Conservation (phyloP, 139 green algal species). For the Limnomonas spitsbergensis region DNA sequence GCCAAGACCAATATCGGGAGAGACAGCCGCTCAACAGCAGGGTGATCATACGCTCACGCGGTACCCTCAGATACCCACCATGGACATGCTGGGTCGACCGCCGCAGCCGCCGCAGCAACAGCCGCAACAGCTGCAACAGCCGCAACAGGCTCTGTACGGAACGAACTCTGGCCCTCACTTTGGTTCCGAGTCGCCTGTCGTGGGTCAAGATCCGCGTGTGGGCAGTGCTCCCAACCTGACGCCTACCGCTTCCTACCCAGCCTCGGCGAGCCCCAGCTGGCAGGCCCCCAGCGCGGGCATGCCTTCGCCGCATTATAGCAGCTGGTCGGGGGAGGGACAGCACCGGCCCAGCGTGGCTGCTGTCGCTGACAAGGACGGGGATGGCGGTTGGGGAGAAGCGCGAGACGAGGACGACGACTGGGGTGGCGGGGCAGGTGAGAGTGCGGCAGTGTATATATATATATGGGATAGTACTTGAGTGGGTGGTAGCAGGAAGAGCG, state of each 20-base stretch:
- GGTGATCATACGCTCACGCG: too few relatives aligned
- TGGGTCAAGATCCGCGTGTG: not conserved
- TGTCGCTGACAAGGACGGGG: not conserved
- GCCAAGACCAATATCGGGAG: too few relatives aligned
- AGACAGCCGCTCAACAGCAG: too few relatives aligned
- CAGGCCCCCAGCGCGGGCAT: not conserved
- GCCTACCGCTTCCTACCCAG: not conserved
- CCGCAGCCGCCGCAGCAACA: too few relatives aligned
- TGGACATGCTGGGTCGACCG: too few relatives aligned
- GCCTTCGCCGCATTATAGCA: not conserved
- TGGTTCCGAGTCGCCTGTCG: not conserved
- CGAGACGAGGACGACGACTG: not conserved
- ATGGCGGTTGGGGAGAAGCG: not conserved
- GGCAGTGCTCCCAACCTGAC: not conserved
- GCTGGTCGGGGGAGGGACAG: not conserved
- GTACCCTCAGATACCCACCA: too few relatives aligned
- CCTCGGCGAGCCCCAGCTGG: not conserved
- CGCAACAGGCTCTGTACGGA: too few relatives aligned
- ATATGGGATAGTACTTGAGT: too few relatives aligned
- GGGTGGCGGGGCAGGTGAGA: not conserved
- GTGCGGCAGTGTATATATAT: not conserved
- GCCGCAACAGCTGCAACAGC: too few relatives aligned
- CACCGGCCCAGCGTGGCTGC: not conserved
- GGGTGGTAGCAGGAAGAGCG: too few relatives aligned
- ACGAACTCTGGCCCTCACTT: too few relatives aligned